Base-by-base conservation (phyloP, 176 grass and related monocot genomes). In the Raddia distichophylla region DNA sequence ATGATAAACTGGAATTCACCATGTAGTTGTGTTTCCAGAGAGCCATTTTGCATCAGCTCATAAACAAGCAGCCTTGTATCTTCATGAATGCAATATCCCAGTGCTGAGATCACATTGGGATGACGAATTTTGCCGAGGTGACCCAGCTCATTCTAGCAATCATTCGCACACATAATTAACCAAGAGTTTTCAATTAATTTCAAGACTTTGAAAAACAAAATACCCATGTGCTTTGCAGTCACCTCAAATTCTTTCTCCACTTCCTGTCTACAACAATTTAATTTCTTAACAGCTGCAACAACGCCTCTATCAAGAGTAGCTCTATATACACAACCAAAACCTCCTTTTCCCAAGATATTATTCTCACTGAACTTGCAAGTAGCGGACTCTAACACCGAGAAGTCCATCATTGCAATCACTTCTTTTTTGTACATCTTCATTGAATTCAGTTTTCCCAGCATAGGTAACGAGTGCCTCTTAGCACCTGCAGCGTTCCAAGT, bases 11-110 rank as follows among this genome's bases (percentile, higher is more conserved):
- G 35, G 52, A 56, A 37, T 59, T 6, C 76, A 95, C 93, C 93
- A 68, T 95, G 93, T 46, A 95, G 73, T 66, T 92, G 89, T 64
- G 87, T 80, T 83, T 91, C 93, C 46, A 95, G 78, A 80, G 93
- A 95, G 55, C 93, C 89, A 69, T 92, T 92, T 83, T 91, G 77
- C 93, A 95, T 92, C 61, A 95, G 78, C 58, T 95, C 93, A 62
- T 95, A 95, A 54, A 92, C 69, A 9, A 95, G 64, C 37, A 95
- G 73, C 32, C 82, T 82, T 50, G 47, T 80, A 33, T 84, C 87
- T 80, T 82, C 87, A 81, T 88, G 87, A 68, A 90, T 64, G 59
- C 87, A 95, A 83, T 92, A 95, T 22, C 93, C 90, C 71, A 95
- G 66, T 27, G 92, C 74, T 43, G 90, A 86, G 59, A 95, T 69